Evolutionary conservation across 768 basidiomycete species (phyloP).

Genomic region (Solioccasus polychromus): DNA sequence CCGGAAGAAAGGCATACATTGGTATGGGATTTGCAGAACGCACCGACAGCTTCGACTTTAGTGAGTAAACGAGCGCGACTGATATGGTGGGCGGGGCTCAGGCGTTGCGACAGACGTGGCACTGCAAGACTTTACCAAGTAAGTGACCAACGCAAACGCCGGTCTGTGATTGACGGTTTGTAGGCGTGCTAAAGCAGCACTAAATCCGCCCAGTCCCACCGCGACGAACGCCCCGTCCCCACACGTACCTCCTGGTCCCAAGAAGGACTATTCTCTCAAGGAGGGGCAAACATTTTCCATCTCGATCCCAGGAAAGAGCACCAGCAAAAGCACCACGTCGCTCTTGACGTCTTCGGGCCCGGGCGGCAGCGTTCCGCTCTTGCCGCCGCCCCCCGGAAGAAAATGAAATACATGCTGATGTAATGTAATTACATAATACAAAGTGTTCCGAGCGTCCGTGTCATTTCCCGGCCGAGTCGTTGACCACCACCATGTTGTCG

Average conservation of each 20-base stretch:
- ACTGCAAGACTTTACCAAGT: constrained; percentile 86
- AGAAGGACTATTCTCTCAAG: constrained; percentile 92
- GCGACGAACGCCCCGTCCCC: constrained; percentile 53
- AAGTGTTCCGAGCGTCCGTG: constrained; percentile 6
- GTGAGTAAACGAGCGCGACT: constrained; percentile 43
- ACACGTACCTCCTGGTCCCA: constrained; percentile 71
- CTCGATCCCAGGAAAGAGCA: constrained; percentile 76
- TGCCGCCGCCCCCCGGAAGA: constrained; percentile 78
- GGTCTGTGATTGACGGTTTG: constrained; percentile 2
- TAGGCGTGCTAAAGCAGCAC: constrained; percentile 63
- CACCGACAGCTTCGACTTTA: constrained; percentile 89
- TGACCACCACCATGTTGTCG: constrained; percentile 48
- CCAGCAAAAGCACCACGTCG: constrained; percentile 33
- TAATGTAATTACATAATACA: constrained; percentile 21
- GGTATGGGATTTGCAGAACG: constrained; percentile 92
- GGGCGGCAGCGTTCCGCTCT: constrained; percentile 55
- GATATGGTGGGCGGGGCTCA: constrained; percentile 5
- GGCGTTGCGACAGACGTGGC: constrained; percentile 60
- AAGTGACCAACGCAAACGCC: constrained; percentile 5
- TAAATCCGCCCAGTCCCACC: constrained; percentile 50
- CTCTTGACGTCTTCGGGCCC: constrained; percentile 38
- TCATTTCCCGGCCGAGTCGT: constrained; percentile 7
- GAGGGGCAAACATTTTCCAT: constrained; percentile 95
- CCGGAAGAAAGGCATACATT: constrained; percentile 85
- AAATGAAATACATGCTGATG: constrained; percentile 34